Conservation (phyloP, 257 asterid genomes). For the Nicotiana tomentosiformis region DNA sequence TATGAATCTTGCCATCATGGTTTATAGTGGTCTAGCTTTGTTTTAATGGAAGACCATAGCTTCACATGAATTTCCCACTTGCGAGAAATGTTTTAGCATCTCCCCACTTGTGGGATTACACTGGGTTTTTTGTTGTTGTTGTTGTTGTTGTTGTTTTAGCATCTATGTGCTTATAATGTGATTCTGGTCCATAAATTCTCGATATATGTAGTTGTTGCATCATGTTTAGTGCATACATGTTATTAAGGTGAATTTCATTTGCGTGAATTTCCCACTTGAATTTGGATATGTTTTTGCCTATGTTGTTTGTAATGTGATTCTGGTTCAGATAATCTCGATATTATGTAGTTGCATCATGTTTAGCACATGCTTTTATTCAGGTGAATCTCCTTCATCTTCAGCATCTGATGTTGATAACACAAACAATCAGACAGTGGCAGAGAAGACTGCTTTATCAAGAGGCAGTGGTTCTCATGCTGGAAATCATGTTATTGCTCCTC, state of each 20-base stretch:
- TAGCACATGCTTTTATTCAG: conserved; percentile 31
- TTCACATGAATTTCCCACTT: conserved; percentile 26
- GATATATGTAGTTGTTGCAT: conserved; percentile 11
- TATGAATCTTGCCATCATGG: background rate
- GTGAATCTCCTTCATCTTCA: conserved; percentile 95
- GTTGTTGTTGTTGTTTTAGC: background rate
- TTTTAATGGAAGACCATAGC: conserved; percentile 14
- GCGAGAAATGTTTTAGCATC: background rate
- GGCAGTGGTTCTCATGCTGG: conserved; percentile 51
- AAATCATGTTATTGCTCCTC: conserved; percentile 54
- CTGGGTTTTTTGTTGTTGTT: no score
- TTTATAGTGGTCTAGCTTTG: background rate
- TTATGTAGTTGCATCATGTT: conserved; percentile 15
- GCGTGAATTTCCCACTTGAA: background rate
- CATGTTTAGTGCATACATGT: conserved; percentile 13
- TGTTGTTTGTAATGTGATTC: background rate
- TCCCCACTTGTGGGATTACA: background rate
- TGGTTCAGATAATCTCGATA: background rate
- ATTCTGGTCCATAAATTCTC: background rate
- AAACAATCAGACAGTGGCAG: conserved; percentile 54
- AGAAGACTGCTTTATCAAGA: conserved; percentile 51
- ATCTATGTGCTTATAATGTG: background rate
- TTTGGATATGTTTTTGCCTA: background rate
- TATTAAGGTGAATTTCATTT: conserved; percentile 84
- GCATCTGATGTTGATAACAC: conserved; percentile 91